These are phyloP conservation scores for Eimeria falciformis DNA, from an alignment of 169 alveolate species.

Conservation along the genomic window DNA sequence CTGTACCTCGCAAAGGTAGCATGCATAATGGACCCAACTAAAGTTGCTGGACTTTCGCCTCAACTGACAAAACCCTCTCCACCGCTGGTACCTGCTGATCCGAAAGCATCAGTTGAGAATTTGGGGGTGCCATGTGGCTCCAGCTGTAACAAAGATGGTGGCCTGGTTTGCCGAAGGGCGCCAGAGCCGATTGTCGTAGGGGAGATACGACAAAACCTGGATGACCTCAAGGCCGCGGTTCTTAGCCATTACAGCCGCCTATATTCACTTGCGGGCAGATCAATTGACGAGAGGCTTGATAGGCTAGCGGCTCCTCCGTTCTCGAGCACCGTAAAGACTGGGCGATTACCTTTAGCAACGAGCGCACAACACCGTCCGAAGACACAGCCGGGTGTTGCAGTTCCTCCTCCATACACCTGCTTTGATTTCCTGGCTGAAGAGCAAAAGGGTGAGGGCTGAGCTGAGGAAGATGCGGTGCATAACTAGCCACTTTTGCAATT, in stretches of 20 bases:
- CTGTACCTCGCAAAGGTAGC: too few relatives aligned
- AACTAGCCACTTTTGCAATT: too few relatives aligned
- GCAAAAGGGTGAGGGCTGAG: background rate
- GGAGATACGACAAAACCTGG: slow-evolving; percentile 67
- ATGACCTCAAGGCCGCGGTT: slow-evolving; percentile 68
- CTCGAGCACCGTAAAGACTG: slow-evolving; percentile 11
- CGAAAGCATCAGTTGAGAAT: background rate
- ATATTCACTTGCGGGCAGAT: slow-evolving; percentile 47
- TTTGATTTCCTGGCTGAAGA: slow-evolving; percentile 51
- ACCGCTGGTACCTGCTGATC: background rate
- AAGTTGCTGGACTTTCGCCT: background rate
- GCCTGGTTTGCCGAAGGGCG: slow-evolving; percentile 28
- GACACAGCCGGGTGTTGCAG: background rate
- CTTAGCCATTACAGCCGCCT: slow-evolving; percentile 68
- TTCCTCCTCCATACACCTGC: slow-evolving; percentile 58
- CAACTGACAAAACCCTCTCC: background rate
- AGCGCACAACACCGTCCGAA: background rate
- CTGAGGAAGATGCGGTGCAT: too few relatives aligned
- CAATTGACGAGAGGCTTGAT: slow-evolving; percentile 71
- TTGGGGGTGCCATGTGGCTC: too few relatives aligned
- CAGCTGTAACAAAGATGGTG: background rate
- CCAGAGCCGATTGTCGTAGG: slow-evolving; percentile 72
- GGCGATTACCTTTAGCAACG: slow-evolving; percentile 7
- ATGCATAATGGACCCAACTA: background rate
- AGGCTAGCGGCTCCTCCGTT: slow-evolving; percentile 61